Conservation (phyloP, 2,329 filamentous ascomycete genomes). For the Ceratocystiopsis minuta region DNA sequence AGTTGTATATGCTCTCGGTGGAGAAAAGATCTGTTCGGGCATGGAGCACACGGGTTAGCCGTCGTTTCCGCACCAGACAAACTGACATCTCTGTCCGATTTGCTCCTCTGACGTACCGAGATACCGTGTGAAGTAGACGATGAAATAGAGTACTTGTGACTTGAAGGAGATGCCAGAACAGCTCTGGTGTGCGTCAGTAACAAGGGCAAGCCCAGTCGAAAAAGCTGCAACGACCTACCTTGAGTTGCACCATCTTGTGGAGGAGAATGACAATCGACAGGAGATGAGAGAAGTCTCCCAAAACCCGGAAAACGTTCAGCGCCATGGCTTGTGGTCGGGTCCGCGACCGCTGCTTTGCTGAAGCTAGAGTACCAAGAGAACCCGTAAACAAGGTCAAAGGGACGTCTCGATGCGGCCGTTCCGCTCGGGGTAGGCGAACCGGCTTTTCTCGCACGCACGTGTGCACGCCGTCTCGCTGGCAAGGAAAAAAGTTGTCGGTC, state of each 20-base stretch:
- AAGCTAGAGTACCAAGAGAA: too few species aligned
- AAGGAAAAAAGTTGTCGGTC: too few species aligned
- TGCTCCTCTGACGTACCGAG: constrained; percentile 41
- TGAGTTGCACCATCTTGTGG: constrained; percentile 89
- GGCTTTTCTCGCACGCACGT: too few species aligned
- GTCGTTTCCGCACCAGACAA: too few species aligned
- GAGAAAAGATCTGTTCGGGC: constrained; percentile 65
- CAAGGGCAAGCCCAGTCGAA: too few species aligned
- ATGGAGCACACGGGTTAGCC: background rate
- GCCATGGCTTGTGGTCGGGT: constrained; percentile 17
- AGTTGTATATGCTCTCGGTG: constrained; percentile 74
- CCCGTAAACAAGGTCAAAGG: too few species aligned
- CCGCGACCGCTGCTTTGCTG: too few species aligned
- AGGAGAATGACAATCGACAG: constrained; percentile 85
- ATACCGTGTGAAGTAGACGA: constrained; percentile 89
- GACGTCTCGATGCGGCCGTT: too few species aligned
- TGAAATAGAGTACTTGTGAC: constrained; percentile 83
- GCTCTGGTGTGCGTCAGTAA: constrained; percentile 41
- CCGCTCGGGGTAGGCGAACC: too few species aligned
- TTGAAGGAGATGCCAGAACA: constrained; percentile 98
- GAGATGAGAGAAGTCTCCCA: constrained; percentile 91
- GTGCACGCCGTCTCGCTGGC: too few species aligned
- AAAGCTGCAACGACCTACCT: constrained; percentile 34
- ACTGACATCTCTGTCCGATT: too few species aligned
- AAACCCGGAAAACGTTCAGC: constrained; percentile 40